Base-by-base conservation (phyloP, 2,329 filamentous ascomycete species). In the Cytospora schulzeri region DNA sequence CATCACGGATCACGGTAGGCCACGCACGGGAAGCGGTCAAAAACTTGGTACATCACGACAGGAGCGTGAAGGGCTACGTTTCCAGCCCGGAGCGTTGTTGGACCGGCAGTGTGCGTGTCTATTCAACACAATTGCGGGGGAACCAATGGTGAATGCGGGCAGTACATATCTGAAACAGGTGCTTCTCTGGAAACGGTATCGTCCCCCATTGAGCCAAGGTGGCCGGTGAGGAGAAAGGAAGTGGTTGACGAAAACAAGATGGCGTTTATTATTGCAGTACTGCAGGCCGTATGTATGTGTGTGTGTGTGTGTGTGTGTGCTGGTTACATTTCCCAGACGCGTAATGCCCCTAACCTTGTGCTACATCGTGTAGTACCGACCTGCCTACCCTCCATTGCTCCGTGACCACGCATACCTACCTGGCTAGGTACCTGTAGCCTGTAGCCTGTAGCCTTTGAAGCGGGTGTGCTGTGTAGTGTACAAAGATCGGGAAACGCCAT, bases 101-200 rank as follows among this genome's bases (percentile, higher is more conserved):
- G 55, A 63, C 58, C 62, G 38, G 35, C 62, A 55, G 33, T 14
- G 2, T 59, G 62, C 62, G 58, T 50, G 45, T 48, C 45, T n/a
- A 19, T 28, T 54, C 33, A 24, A 4, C n/a, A 24, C n/a, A 12
- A 15, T 15, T 35, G 35, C 35, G 14, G 35, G 50, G 9, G 33
- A 15, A 12, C 55, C 62, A 63, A 63, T 59, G 41, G 45, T 24
- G 22, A n/a, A 19, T 12, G n/a, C 41, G n/a, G 45, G 9, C 9
- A 24, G 45, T 19, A 6, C n/a, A 48, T 15, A 54, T 59, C 62
- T 63, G 62, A 63, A 63, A 63, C 62, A 38, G 50, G 54, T 38
- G 17, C 51, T 38, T 14, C n/a, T 38, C 52, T n/a, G 50, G 6
- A 59, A 48, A 26, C 48, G 8, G 50, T 24, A 54, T 50, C 28